phyloP scores from a whole-genome alignment of 805 yeast genomes.

The Priceomyces fermenticarens region DNA sequence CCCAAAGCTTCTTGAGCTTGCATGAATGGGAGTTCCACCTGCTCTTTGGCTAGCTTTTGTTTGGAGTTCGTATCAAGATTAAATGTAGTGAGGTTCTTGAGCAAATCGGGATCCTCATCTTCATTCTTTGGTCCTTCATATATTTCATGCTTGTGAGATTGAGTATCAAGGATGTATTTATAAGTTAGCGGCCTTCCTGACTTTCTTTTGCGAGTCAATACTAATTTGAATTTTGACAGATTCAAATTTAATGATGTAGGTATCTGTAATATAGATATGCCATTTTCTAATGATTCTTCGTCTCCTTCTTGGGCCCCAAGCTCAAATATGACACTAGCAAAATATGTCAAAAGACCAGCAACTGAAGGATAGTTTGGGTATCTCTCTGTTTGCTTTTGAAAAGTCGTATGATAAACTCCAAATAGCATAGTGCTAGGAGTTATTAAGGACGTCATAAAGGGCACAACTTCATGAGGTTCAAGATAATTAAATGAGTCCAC shows the following conservation, averaged over 20 bases:
- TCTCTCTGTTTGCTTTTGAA: conserved; percentile 38
- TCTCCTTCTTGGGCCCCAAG: conserved; percentile 48
- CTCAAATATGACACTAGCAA: conserved; percentile 74
- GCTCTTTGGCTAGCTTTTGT: conserved; percentile 75
- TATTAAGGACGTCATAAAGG: conserved; percentile 47
- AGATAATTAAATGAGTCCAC: conserved; percentile 71
- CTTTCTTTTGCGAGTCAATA: conserved; percentile 68
- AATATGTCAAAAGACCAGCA: conserved; percentile 53
- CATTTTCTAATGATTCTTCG: conserved; percentile 46
- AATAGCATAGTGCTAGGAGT: conserved; percentile 29
- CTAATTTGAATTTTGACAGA: conserved; percentile 41
- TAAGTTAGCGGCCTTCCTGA: conserved; percentile 76
- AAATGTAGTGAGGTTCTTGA: conserved; percentile 82
- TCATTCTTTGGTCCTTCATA: conserved; percentile 17
- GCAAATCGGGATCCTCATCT: conserved; percentile 49
- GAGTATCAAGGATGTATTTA: conserved; percentile 50
- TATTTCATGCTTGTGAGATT: conserved; percentile 39
- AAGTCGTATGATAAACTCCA: conserved; percentile 35
- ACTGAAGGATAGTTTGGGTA: conserved; percentile 50
- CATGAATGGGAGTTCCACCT: conserved; percentile 87
- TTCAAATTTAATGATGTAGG: conserved; percentile 50
- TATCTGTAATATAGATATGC: conserved; percentile 38
- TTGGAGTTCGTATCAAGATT: conserved; percentile 71
- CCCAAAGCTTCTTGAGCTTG: conserved; percentile 75
- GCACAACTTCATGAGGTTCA: conserved; percentile 41